These are phyloP conservation scores for Xerocomellus amylosporus DNA, from an alignment of 768 basidiomycete species.

Conservation along the genomic window DNA sequence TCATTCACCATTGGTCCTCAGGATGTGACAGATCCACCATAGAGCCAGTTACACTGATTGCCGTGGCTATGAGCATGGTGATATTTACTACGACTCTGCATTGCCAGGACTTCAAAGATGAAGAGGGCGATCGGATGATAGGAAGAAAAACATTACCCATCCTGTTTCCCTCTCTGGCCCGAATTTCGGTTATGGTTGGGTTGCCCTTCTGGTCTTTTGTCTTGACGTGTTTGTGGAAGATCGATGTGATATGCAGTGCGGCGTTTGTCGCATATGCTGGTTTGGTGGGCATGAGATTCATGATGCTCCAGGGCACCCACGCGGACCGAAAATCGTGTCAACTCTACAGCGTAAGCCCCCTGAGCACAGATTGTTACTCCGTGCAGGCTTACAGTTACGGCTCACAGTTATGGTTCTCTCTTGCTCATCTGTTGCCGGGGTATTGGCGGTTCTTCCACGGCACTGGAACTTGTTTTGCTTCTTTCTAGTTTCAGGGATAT, in stretches of 20 bases:
- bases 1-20: conserved; percentile 11
- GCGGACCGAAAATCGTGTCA: conserved; percentile 30
- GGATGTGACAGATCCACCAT: conserved; percentile 24
- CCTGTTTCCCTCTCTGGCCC: conserved; percentile 35
- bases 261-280: conserved; percentile 26
- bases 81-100: conserved; percentile 39
- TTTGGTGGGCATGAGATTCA: conserved; percentile 26
- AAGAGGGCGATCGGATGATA: conserved; percentile 39
- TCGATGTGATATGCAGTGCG: conserved; percentile 26
- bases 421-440: conserved; percentile 30
- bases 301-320: conserved; percentile 18
- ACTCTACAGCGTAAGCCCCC: conserved; percentile 31
- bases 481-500: not conserved
- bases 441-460: conserved; percentile 30
- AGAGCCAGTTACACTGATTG: conserved; percentile 28
- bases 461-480: conserved; percentile 6
- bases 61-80: conserved; percentile 30
- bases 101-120: conserved; percentile 39
- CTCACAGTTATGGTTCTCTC: conserved; percentile 31
- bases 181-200: conserved; percentile 25
- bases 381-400: not conserved
- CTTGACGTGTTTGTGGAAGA: conserved; percentile 25
- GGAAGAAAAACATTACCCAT: conserved; percentile 46
- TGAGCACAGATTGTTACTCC: not conserved
- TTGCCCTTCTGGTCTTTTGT: conserved; percentile 32